Evolutionary conservation across 2,329 filamentous ascomycete genomes (phyloP), one percentile per base, ranked within the genome.

Genomic region (Dothistroma pini): DNA sequence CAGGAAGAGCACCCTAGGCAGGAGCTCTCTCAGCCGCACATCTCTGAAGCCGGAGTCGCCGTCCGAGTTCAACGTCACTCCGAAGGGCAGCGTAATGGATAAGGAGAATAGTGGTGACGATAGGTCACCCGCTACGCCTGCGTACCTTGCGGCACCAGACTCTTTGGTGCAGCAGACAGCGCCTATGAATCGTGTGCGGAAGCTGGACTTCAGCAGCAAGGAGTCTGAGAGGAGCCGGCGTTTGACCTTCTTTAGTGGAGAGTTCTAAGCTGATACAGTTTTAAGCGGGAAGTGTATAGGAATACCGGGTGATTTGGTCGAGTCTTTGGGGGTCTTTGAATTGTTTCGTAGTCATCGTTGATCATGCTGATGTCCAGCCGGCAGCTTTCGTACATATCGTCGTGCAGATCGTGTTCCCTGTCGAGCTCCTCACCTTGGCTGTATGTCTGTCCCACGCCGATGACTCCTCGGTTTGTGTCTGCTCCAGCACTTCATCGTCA

Each of bases 141-240:
- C 67, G 19, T 72, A 69, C 34, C 58, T 74, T 4, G 68, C 69
- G 14, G 69, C 64, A 8, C 69, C 71, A 35, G 63, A 68, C 16
- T 58, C 65, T 51, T 54, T 73, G 44, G 61, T 74, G 29, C 73
- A 75, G 63, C 70, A 72, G 64, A 75, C 73, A 49, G 72, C 72
- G 57, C 73, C 74, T 22, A 65, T 72, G 41, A 72, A 74, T 14
- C 70, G 69, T 31, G 63, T 74, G 19, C 64, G 64, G 57, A 74
- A 71, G 67, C 63, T 75, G 54, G 71, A 72, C 21, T 54, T 72
- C 16, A 67, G 63, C 21, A 64, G 62, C 12, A 51, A 60, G 38
- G 69, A 69, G 10, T 60, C 57, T 41, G 62, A 56, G 57, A 69
- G 66, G 60, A 67, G 65, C 34, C 66, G 74, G 56, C 64, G 73